These are phyloP conservation scores for Murraya koenigii DNA, from an alignment of 345 rosid species.

Conservation along the genomic window DNA sequence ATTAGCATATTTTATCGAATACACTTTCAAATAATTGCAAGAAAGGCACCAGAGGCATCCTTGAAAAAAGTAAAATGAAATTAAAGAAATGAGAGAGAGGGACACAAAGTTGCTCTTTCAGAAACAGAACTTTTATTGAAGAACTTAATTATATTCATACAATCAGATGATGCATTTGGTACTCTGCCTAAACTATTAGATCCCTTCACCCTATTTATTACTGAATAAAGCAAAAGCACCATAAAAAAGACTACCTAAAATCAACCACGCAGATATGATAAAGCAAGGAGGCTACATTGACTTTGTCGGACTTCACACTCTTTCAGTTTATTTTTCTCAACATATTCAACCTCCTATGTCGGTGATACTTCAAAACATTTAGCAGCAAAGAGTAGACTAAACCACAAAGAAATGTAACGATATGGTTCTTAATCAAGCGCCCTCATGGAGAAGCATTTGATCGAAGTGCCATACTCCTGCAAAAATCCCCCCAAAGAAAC, in stretches of 20 bases:
- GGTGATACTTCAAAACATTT: background rate
- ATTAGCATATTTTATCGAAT: background rate
- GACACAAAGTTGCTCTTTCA: background rate
- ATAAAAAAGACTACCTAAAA: background rate
- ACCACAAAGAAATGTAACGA: background rate
- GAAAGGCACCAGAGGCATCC: background rate
- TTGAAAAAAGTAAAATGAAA: background rate
- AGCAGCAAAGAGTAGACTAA: background rate
- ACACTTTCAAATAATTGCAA: background rate
- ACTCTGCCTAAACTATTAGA: background rate
- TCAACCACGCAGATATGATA: background rate
- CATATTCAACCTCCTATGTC: background rate
- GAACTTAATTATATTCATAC: background rate
- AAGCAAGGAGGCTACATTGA: background rate
- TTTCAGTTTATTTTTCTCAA: background rate
- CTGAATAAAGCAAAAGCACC: background rate
- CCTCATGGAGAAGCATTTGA: slow-evolving; percentile 51
- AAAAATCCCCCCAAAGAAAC: background rate
- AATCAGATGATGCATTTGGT: background rate
- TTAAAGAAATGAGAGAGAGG: background rate
- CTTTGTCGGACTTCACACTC: background rate
- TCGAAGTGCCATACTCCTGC: slow-evolving; percentile 76
- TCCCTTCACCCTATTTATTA: background rate
- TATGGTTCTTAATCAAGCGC: slow-evolving; percentile 17
- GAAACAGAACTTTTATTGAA: background rate